Evolutionary conservation across 2,329 filamentous ascomycete species (phyloP), one percentile per base, ranked within the genome.

Genomic region (Penicillium freii): DNA sequence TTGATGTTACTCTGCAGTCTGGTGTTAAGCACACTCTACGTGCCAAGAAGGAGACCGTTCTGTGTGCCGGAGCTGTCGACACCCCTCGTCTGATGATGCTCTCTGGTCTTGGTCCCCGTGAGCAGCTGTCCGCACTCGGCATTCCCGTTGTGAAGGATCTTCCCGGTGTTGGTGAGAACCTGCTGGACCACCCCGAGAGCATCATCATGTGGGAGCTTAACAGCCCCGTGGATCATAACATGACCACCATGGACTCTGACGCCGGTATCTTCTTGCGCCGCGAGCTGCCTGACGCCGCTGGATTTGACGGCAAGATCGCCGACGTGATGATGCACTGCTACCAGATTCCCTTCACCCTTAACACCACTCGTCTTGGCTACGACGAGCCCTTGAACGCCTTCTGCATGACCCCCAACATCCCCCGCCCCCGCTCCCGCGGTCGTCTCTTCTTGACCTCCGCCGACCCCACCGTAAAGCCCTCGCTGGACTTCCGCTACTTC

Each of bases 321-420:
- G 92, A 96, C 71, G 78, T 95, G 69, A 96, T 96, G 92, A 94
- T 94, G 89, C 91, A 96, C 80, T 96, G 91, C 83, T 96, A 96
- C 80, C 92, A 96, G 77, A 95, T 96, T 65, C 91, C 91, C 53
- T 96, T 96, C 78, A 90, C 87, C 61, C 85, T 92, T 66, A 96
- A 96, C 82, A 96, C 91, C 1, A 79, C 83, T 54, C 87, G 90
- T 40, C 82, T 96, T 11, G 91, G 91, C 64, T 96, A 87, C 73
- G 84, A 87, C 67, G 79, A 80, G 40, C 84, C 84, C 48, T 79
- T 87, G 59, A 88, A 92, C 68, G 91, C 90, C 51, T 95, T 95
- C 81, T 94, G 91, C 84, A 94, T 94, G 88, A 94, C 91, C 17
- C 91, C 91, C 69, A 94, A 95, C 79, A 94, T 95, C 68, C 90